Base-by-base conservation (phyloP, 352 stramenopile species). In the Globisporangium takayamanum region DNA sequence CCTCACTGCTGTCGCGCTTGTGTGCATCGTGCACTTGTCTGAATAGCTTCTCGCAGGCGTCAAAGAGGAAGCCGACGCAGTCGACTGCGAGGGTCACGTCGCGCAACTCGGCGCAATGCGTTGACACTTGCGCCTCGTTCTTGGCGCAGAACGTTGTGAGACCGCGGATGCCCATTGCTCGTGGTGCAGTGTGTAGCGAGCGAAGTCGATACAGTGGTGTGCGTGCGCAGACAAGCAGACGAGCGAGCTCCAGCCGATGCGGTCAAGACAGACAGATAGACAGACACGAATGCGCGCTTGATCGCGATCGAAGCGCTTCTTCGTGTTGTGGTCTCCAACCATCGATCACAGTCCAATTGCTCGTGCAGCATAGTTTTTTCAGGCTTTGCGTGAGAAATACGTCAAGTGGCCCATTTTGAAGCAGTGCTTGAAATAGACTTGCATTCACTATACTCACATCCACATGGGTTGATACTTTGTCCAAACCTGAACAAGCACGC, bases 11-110 rank as follows among this genome's bases (percentile, higher is more conserved):
- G 15, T 45, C 25, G 26, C 3, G 33, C n/a, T 26, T 15, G 8
- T 39, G 15, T 14, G 58, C 51, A 18, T 64, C 28, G 50, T 72
- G 63, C 54, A 74, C 55, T 8, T 89, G 63, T 6, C 63, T 42
- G 52, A 62, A 80, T 22, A 92, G 50, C 37, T 78, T 62, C 20
- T 92, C 72, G 57, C 83, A 94, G 18, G 87, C 52, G 53, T 79
- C 69, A 57, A 85, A 89, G 33, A 92, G 72, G 60, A 92, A 92
- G 20, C 82, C 84, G 22, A 87, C 78, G 55, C 90, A 88, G 61
- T 94, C 84, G 46, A 94, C 81, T 16, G 81, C 84, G 5, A 94
- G 73, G 36, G 84, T 92, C 51, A 87, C 73, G 54, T 89, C 79
- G 20, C 58, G 60, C 33, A 91, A 70, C 12, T 81, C 64, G 5